Conservation (phyloP, 352 stramenopile species). For the Globisporangium recalcitrans region DNA sequence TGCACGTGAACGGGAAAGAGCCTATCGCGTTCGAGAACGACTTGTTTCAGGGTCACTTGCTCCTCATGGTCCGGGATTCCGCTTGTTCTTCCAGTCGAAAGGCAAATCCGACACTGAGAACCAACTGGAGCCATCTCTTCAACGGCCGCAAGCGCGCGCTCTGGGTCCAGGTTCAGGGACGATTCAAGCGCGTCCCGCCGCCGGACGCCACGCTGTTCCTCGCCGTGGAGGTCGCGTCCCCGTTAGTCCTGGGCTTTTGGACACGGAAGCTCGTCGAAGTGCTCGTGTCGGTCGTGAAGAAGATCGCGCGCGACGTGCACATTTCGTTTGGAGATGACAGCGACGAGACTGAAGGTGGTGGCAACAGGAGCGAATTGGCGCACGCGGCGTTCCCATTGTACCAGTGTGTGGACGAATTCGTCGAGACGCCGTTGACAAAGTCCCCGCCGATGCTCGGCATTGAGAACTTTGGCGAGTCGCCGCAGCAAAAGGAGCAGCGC, state of each 20-base stretch:
- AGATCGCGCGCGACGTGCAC: slow-evolving; percentile 30
- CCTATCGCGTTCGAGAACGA: slow-evolving; percentile 47
- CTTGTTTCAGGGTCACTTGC: slow-evolving; percentile 30
- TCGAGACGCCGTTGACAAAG: slow-evolving; percentile 21
- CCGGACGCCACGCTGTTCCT: slow-evolving; percentile 34
- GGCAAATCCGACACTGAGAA: no score
- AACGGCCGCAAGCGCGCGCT: slow-evolving; percentile 29
- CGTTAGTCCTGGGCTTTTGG: slow-evolving; percentile 29
- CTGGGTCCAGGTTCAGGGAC: slow-evolving; percentile 60
- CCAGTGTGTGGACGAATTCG: slow-evolving; percentile 42
- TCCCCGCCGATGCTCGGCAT: slow-evolving; percentile 23
- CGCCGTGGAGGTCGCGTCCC: slow-evolving; percentile 39
- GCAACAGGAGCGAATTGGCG: slow-evolving; percentile 27
- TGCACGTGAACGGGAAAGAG: slow-evolving; percentile 26
- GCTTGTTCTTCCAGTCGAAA: slow-evolving; percentile 3
- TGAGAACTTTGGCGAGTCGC: slow-evolving; percentile 33
- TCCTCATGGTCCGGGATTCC: slow-evolving; percentile 33
- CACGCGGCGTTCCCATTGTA: slow-evolving; percentile 52
- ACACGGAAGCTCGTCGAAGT: slow-evolving; percentile 29
- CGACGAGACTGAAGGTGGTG: not conserved
- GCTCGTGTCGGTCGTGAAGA: slow-evolving; percentile 33
- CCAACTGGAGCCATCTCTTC: slow-evolving; percentile 34
- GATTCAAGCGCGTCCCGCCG: slow-evolving; percentile 40
- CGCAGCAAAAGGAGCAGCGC: slow-evolving; percentile 21
- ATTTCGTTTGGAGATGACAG: slow-evolving; percentile 28